phyloP scores from a whole-genome alignment of 2,329 filamentous ascomycete genomes.

The Annulohypoxylon truncatum region DNA sequence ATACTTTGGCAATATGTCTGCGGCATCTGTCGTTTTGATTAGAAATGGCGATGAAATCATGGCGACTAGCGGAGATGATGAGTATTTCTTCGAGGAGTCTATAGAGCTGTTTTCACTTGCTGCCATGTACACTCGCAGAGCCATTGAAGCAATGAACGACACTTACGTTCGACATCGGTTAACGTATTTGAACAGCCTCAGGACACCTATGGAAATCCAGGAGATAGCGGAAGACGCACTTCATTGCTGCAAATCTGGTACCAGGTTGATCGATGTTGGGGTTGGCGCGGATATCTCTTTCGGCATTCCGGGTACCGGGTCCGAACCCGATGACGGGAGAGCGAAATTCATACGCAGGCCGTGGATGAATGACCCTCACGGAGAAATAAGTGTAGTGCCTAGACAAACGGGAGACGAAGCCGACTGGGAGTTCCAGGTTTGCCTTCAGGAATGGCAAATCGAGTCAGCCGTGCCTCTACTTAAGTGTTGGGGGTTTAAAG shows the following conservation, averaged over 20 bases:
- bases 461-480: background rate
- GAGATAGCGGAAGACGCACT: background rate
- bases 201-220: background rate
- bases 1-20: slow-evolving; percentile 29
- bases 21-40: background rate
- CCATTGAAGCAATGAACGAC: background rate
- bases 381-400: slow-evolving; percentile 25
- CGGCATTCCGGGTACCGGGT: slow-evolving; percentile 32
- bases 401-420: slow-evolving; percentile 3
- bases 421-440: slow-evolving; percentile 30
- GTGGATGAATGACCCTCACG: slow-evolving; percentile 14
- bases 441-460: background rate
- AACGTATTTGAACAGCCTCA: background rate
- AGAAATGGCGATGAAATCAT: background rate
- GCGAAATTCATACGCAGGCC: slow-evolving; percentile 29
- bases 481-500: background rate
- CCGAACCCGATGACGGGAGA: slow-evolving; percentile 11
- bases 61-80: background rate
- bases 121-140: background rate
- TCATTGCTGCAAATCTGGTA: background rate
- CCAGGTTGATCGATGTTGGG: background rate
- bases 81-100: background rate
- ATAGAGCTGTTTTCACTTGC: background rate
- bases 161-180: background rate
- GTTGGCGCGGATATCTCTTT: slow-evolving; percentile 32